Evolutionary conservation across 129 eudicot genomes (phyloP), one percentile per base, ranked within the genome.

Genomic region (Sambucus nigra): DNA sequence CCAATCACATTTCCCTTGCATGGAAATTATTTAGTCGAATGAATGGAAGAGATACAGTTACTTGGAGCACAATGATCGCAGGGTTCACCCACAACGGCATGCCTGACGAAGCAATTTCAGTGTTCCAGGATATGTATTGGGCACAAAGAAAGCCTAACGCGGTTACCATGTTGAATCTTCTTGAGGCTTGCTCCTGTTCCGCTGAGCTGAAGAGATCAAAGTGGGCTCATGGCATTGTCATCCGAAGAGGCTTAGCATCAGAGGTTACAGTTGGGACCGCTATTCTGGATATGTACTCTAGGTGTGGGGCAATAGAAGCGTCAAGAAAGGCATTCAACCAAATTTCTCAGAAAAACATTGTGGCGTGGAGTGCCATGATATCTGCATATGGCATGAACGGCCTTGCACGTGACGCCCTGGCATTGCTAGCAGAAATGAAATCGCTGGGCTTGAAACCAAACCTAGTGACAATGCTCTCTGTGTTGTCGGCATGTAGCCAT

Each of bases 21-120:
- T 56, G 65, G 71, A 69, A 53, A 57, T 53, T 78, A 41, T 91
- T 85, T 48, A 51, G 49, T 66, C 64, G 40, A 25, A 68, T 75
- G 55, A 73, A 51, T 18, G 66, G 33, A 33, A 73, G 63, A 44
- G 95, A 91, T 70, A 53, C 66, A 15, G 75, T 81, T 64, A 66
- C 86, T 16, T 91, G 95, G 95, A 87, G 76, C 67, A 79, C 98
- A 35, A 91, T 91, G 95, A 91, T 85, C 64, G 76, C 86, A 8
- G 89, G 83, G 63, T 81, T 76, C 62, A 76, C 88, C 24, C 52
- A 76, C 47, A 81, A 84, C 54, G 86, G 94, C 50, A 62, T 85
- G 72, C 86, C 95, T 1, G 75, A 79, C 48, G 86, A 79, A 72
- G 86, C 98, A 51, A 69, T 91, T 57, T 25, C 59, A 53, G 71